Evolutionary conservation across 768 basidiomycete genomes (phyloP).

Genomic region (Boletus tomentosulus): DNA sequence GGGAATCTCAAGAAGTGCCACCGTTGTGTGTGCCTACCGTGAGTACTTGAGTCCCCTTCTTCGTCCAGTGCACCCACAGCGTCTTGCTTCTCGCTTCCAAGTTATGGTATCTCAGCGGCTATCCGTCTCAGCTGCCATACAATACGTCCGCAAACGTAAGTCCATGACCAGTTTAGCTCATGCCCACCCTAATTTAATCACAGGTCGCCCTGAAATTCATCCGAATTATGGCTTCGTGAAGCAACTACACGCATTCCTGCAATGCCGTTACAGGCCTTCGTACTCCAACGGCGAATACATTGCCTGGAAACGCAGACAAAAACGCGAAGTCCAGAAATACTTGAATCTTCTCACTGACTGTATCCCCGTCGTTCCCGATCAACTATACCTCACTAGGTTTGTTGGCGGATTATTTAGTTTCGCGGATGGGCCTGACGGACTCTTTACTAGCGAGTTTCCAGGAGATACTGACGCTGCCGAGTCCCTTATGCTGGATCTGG

Average conservation of each 20-base stretch:
- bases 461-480: slow-evolving; percentile 46
- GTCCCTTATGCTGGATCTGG: slow-evolving; percentile 47
- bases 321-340: slow-evolving; percentile 50
- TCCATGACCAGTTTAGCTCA: slow-evolving; percentile 6
- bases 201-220: slow-evolving; percentile 37
- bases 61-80: slow-evolving; percentile 3
- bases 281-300: slow-evolving; percentile 43
- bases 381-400: slow-evolving; percentile 51
- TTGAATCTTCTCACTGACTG: slow-evolving; percentile 51
- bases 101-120: slow-evolving; percentile 49
- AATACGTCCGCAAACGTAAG: slow-evolving; percentile 48
- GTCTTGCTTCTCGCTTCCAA: slow-evolving; percentile 15
- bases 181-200: slow-evolving; percentile 5
- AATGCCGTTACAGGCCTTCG: slow-evolving; percentile 46
- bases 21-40: slow-evolving; percentile 56
- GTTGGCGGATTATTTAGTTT: not conserved
- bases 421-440: not conserved
- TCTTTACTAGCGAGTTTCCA: slow-evolving; percentile 48
- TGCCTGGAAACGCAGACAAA: slow-evolving; percentile 55
- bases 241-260: slow-evolving; percentile 52
- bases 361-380: slow-evolving; percentile 45
- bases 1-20: slow-evolving; percentile 67
- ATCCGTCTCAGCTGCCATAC: slow-evolving; percentile 41
- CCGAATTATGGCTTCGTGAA: slow-evolving; percentile 52
- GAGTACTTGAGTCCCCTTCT: slow-evolving; percentile 20